phyloP scores from a whole-genome alignment of 2,329 filamentous ascomycete species.

The Penicillium vulpinum region DNA sequence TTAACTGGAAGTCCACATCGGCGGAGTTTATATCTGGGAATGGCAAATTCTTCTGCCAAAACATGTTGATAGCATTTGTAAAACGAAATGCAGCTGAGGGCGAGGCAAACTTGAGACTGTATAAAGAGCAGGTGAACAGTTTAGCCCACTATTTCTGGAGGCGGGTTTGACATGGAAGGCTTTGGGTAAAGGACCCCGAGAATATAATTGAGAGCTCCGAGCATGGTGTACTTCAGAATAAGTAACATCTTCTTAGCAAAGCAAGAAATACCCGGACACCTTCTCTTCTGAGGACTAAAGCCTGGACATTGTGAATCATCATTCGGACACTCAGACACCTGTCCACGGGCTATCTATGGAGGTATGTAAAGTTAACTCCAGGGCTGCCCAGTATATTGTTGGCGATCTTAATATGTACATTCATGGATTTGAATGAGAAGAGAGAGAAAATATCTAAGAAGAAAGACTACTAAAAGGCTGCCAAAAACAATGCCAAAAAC shows the following conservation, averaged over 20 bases:
- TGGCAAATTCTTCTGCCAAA: background rate
- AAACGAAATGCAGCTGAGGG: background rate
- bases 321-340: no score
- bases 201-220: background rate
- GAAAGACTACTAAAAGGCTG: no score
- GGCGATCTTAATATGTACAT: no score
- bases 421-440: no score
- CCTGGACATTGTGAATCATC: no score
- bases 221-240: background rate
- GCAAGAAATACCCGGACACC: background rate
- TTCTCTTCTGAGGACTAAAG: no score
- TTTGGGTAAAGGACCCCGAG: background rate
- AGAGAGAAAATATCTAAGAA: no score
- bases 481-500: no score
- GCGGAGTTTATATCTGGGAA: background rate
- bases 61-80: background rate
- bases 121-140: background rate
- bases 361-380: no score
- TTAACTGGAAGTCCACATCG: background rate
- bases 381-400: no score
- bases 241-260: background rate
- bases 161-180: background rate
- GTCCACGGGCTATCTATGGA: no score
- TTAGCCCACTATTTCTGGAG: background rate
- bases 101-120: background rate